Base-by-base conservation (phyloP, 805 yeast genomes). In the Sugiyamaella marilandica region DNA sequence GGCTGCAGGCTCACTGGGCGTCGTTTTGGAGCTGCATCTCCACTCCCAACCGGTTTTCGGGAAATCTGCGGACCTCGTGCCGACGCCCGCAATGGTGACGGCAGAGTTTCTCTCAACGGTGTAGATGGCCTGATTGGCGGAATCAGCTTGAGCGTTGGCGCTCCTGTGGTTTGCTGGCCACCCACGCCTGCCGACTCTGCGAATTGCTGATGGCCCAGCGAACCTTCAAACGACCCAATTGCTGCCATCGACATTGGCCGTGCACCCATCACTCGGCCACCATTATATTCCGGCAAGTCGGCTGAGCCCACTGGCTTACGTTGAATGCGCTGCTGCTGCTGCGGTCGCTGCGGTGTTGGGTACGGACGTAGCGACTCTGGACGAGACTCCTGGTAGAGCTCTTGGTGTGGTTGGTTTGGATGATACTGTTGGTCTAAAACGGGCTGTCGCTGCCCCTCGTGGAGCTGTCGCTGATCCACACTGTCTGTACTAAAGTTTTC, bases 231-330 rank as follows among this genome's bases (percentile, higher is more conserved):
- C 29, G 29, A 7, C 7, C 29, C 29, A 24, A 5, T 24, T 24
- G 16, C 37, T 34, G 37, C 37, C 37, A 13, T 14, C 5, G 43
- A 21, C 43, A 39, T 39, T 14, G 43, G 43, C 3, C 43, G 19
- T 16, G 43, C 24, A 11, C 43, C 43, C 18, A 34, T 16, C 18
- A 34, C 18, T 3, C 18, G 14, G 8, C 18, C 18, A 5, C 39
- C 39, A 34, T 16, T 34, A 9, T 34, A n/a, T 34, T 24, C 29
- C 7, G 29, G 29, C 7, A 24, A 3, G 7, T 24, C 29, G 7
- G 52, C 58, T 10, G 59, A 55, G 8, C 60, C 60, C 18, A 57
- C 64, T 21, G 54, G 60, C 48, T 55, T 50, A 49, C 56, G 36
- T n/a, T 36, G 45, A 18, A 54, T 44, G 26, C 18, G 21, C 41